phyloP scores from a whole-genome alignment of 148 eudicot species.

The Vaccinium myrtillus region DNA sequence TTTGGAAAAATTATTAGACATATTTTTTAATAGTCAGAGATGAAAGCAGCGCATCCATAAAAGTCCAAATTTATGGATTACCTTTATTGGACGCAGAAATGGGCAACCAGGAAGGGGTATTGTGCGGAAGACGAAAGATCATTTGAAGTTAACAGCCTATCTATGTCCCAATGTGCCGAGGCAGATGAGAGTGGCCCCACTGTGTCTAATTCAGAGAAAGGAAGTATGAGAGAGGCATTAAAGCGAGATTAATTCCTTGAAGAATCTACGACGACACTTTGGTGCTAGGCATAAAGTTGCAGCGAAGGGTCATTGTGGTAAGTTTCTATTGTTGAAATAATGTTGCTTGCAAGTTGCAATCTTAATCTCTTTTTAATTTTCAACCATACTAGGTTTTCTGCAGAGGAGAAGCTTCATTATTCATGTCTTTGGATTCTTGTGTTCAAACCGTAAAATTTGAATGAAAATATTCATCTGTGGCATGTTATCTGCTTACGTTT shows the following conservation, averaged over 20 bases:
- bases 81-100: slow-evolving; percentile 41
- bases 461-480: neutral
- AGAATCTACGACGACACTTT: neutral
- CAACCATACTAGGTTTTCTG: neutral
- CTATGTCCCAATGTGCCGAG: neutral
- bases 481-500: neutral
- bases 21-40: no score
- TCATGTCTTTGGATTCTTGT: neutral
- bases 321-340: neutral
- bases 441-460: neutral
- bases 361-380: neutral
- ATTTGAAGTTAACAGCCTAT: neutral
- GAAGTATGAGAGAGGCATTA: no score
- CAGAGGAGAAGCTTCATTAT: neutral
- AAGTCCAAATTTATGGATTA: neutral
- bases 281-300: neutral
- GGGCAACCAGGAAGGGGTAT: slow-evolving; percentile 49
- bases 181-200: no score
- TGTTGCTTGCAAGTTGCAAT: neutral
- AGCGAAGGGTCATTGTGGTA: neutral
- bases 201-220: no score
- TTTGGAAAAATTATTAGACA: no score
- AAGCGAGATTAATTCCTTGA: neutral
- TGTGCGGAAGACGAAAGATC: neutral
- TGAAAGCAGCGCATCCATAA: neutral